Percentiles rank a stretch among this genome's conserved stretches.
phyloP scores from a whole-genome alignment of 163 green algal species.

The Smithsoniella earleae region DNA sequence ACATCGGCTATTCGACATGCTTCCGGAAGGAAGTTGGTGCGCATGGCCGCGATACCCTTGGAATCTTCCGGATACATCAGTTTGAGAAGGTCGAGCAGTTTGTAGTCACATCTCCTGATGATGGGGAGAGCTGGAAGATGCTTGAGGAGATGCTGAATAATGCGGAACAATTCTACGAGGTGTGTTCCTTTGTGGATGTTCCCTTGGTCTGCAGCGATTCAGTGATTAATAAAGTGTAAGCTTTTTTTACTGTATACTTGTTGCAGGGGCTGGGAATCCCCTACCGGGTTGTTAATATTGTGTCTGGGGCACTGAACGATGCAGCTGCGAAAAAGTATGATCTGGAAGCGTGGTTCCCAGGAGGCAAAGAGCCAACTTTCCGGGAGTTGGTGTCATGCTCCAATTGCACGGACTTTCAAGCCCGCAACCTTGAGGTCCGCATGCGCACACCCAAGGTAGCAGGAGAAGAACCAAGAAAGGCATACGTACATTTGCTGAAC shows the following conservation, averaged over 20 bases:
- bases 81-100: conserved; percentile 99
- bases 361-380: conserved; percentile 57
- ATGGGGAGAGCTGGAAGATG: conserved; percentile 75
- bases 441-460: conserved; percentile 50
- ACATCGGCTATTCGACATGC: conserved; percentile 95
- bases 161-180: conserved; percentile 79
- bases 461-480: conserved; percentile 59
- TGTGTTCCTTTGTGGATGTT: no score
- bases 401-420: conserved; percentile 97
- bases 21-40: conserved; percentile 97
- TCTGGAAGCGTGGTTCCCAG: conserved; percentile 97
- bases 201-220: no score
- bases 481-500: conserved; percentile 98
- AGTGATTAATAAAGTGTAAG: no score
- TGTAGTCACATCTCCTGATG: conserved; percentile 69
- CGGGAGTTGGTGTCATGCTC: conserved; percentile 95
- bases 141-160: conserved; percentile 96
- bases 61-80: conserved; percentile 99
- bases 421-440: conserved; percentile 24
- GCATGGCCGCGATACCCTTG: conserved; percentile 92
- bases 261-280: conserved; percentile 69
- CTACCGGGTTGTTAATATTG: conserved; percentile 95
- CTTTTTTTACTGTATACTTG: no score
- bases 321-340: conserved; percentile 97
- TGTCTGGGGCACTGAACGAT: conserved; percentile 93